phyloP scores from a whole-genome alignment of 176 grass and related monocot species.

The Hyparrhenia diplandra region DNA sequence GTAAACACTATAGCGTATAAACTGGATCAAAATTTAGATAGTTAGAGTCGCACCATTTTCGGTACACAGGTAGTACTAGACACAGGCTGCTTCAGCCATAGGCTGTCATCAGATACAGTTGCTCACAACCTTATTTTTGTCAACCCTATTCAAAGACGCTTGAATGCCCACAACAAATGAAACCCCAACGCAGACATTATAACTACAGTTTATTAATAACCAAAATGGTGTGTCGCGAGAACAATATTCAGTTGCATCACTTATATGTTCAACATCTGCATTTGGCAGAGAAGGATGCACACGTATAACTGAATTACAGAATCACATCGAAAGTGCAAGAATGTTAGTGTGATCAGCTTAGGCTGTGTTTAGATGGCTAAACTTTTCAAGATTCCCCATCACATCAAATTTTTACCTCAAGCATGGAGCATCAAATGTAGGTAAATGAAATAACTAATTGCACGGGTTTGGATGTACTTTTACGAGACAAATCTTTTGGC shows the following conservation, averaged over 20 bases:
- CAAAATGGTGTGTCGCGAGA: background rate
- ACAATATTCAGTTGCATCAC: background rate
- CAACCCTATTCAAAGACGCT: background rate
- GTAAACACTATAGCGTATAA: too few species aligned
- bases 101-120: background rate
- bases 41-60: too few species aligned
- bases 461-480: too few species aligned
- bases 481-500: too few species aligned
- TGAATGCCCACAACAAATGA: background rate
- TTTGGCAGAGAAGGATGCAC: background rate
- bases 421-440: too few species aligned
- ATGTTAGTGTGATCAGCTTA: background rate
- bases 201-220: background rate
- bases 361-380: too few species aligned
- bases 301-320: constrained; percentile 4
- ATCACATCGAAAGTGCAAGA: background rate
- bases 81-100: too few species aligned
- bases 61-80: too few species aligned
- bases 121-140: constrained; percentile 13
- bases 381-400: too few species aligned
- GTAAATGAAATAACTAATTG: too few species aligned
- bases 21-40: too few species aligned
- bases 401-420: too few species aligned
- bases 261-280: background rate
- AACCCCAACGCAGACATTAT: background rate